Conservation (phyloP, 129 eudicot species). For the Artemisia annua region DNA sequence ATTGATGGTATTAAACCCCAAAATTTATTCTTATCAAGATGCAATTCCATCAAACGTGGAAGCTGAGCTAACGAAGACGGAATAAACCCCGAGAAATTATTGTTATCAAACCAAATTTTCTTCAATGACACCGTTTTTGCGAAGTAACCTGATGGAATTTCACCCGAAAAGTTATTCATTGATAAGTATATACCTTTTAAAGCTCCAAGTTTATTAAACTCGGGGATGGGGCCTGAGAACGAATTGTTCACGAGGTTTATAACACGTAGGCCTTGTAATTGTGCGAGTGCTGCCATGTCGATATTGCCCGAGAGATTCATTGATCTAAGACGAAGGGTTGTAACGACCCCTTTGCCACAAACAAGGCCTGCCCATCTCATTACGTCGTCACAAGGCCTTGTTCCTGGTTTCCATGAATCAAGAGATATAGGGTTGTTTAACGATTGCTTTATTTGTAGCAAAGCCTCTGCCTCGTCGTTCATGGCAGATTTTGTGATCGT, state of each 20-base stretch:
- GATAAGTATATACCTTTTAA: constrained; percentile 55
- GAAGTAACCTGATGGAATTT: constrained; percentile 50
- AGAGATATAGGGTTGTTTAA: constrained; percentile 46
- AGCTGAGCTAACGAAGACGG: constrained; percentile 49
- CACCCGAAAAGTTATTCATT: constrained; percentile 51
- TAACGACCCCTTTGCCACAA: constrained; percentile 45
- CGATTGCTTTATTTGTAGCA: constrained; percentile 46
- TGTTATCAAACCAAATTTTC: constrained; percentile 60
- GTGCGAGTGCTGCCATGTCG: constrained; percentile 41
- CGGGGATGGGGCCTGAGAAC: constrained; percentile 61
- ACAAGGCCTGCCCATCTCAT: constrained; percentile 44
- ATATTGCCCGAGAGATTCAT: constrained; percentile 56
- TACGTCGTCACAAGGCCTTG: constrained; percentile 45
- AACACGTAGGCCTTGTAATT: constrained; percentile 42
- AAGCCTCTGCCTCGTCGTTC: constrained; percentile 62
- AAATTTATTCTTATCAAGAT: constrained; percentile 51
- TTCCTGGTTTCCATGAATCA: constrained; percentile 53
- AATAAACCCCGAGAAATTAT: constrained; percentile 52
- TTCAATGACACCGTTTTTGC: constrained; percentile 42
- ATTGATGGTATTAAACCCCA: constrained; percentile 51
- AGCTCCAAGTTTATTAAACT: constrained; percentile 45
- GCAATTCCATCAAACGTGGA: constrained; percentile 44
- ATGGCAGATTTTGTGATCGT: constrained; percentile 23
- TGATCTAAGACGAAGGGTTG: constrained; percentile 36
- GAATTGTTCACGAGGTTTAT: constrained; percentile 44